These are phyloP conservation scores for Microcyclospora tardicrescens DNA, from an alignment of 2,329 filamentous ascomycete genomes.

Conservation along the genomic window DNA sequence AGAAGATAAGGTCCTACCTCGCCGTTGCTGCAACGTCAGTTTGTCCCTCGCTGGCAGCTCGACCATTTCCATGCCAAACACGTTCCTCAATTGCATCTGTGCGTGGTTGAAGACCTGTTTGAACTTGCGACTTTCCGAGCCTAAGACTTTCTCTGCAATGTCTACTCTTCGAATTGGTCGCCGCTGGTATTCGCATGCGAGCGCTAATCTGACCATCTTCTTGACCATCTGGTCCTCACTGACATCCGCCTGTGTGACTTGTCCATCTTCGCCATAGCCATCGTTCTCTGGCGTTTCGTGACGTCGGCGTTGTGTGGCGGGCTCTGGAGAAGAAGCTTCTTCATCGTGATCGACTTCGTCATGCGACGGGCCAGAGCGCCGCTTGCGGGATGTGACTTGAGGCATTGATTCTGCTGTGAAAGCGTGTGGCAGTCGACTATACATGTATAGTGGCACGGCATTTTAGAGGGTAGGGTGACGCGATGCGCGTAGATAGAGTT, in stretches of 20 bases:
- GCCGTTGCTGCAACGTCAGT: conserved; percentile 64
- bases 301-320: conserved; percentile 19
- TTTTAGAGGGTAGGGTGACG: no score
- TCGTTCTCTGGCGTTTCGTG: conserved; percentile 8
- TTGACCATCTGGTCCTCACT: conserved; percentile 39
- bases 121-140: conserved; percentile 56
- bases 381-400: no score
- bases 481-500: no score
- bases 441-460: no score
- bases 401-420: no score
- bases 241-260: conserved; percentile 13
- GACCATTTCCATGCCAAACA: conserved; percentile 87
- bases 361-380: no score
- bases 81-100: conserved; percentile 54
- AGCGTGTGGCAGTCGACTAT: no score
- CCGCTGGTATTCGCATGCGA: conserved; percentile 48
- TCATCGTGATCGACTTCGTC: no score
- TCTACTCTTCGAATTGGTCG: conserved; percentile 45
- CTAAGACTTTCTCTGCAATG: conserved; percentile 52
- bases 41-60: conserved; percentile 75
- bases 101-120: conserved; percentile 64
- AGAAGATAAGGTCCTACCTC: conserved; percentile 38
- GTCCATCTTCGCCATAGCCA: conserved; percentile 10
- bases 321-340: conserved; percentile 13
- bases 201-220: conserved; percentile 48